phyloP scores from a whole-genome alignment of 768 basidiomycete genomes.

The Serendipita sp. region DNA sequence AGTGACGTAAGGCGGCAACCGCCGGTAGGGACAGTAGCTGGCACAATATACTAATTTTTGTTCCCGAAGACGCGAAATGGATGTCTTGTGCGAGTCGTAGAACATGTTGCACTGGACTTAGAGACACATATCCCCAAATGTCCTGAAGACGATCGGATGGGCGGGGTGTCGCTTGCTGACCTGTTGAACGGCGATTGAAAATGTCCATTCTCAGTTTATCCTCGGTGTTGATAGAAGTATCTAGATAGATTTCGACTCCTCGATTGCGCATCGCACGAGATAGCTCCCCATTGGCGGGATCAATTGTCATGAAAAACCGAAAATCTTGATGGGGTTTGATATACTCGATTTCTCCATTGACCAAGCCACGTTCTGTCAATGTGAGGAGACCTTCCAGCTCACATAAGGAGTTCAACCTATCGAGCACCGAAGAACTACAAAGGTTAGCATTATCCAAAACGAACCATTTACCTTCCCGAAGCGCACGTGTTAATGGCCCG shows the following conservation, averaged over 20 bases:
- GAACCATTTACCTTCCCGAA: conserved; percentile 80
- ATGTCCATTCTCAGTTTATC: neutral
- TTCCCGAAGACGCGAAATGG: neutral
- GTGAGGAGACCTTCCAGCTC: conserved; percentile 68
- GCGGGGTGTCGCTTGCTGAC: too few relatives aligned
- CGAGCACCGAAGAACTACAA: conserved; percentile 89
- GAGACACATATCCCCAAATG: neutral
- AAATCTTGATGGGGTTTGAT: conserved; percentile 78
- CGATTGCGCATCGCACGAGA: conserved; percentile 98
- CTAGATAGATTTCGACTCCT: conserved; percentile 67
- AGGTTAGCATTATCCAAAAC: conserved; percentile 86
- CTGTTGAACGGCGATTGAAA: neutral
- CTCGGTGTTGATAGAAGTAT: neutral
- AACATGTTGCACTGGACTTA: neutral
- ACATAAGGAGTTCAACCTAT: conserved; percentile 91
- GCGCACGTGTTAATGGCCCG: conserved; percentile 73
- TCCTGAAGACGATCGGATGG: too few relatives aligned
- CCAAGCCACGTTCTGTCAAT: conserved; percentile 80
- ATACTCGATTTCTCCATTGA: conserved; percentile 57
- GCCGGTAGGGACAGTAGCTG: neutral
- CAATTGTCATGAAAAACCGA: conserved; percentile 84
- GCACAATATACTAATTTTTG: neutral
- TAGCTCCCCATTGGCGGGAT: conserved; percentile 81
- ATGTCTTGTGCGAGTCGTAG: neutral
- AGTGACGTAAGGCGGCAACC: neutral